Conservation (phyloP, 768 basidiomycete species). For the Naganishia randhawae region DNA sequence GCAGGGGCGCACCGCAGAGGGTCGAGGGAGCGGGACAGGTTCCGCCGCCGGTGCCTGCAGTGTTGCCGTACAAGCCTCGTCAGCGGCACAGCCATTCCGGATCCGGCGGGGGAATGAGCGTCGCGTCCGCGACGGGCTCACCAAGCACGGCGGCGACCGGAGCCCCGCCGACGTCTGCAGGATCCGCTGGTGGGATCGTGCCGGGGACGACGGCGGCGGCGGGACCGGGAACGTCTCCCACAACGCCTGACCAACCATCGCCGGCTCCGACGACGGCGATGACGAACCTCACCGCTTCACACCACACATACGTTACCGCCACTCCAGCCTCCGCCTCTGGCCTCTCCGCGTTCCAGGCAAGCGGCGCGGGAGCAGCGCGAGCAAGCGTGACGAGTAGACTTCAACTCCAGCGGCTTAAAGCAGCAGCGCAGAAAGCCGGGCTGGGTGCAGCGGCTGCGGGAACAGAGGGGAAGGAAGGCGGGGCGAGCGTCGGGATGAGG, state of each 20-base stretch:
- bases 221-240: not conserved
- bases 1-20: not conserved
- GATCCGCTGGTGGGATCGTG: too few species aligned
- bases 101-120: slow-evolving; percentile 30
- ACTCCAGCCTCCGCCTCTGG: slow-evolving; percentile 2
- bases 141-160: not conserved
- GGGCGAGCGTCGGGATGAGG: slow-evolving; percentile 42
- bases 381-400: slow-evolving; percentile 41
- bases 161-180: too few species aligned
- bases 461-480: not conserved
- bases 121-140: not conserved
- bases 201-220: too few species aligned
- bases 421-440: slow-evolving; percentile 48
- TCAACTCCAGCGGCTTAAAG: slow-evolving; percentile 50
- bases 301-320: slow-evolving; percentile 22
- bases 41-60: not conserved
- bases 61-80: slow-evolving; percentile 45
- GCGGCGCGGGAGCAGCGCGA: slow-evolving; percentile 2
- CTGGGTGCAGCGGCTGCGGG: slow-evolving; percentile 25
- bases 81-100: slow-evolving; percentile 37
- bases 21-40: not conserved
- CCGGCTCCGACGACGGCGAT: not conserved
- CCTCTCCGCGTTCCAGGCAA: too few species aligned
- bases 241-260: slow-evolving; percentile 20
- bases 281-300: slow-evolving; percentile 2